Base-by-base conservation (phyloP, 2,329 filamentous ascomycete genomes). In the Fusarium virguliforme region DNA sequence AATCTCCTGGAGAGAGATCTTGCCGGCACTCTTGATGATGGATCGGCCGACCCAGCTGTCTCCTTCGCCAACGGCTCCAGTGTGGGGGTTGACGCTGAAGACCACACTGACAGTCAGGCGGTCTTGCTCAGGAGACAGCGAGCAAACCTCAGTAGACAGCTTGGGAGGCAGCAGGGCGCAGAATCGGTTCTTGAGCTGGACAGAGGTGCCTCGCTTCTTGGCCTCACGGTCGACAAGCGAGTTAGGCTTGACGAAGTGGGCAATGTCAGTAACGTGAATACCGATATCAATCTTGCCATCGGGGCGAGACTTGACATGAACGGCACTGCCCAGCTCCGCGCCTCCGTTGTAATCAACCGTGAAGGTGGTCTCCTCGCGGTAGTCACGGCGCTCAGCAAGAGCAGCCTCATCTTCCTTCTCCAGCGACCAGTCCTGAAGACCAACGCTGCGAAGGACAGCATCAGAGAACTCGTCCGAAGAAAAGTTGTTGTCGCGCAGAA, bases 401-500 rank as follows among this genome's bases (percentile, higher is more conserved):
- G 87, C 86, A 48, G 90, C 86, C 76, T 97, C 94, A 37, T 93
- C 92, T 79, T 99, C 95, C 77, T 92, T 93, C 40, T 89, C 88
- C 58, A 98, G 84, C 13, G 94, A 92, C 95, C 95, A 98, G 75
- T 97, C 93, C 71, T 97, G 94, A 74, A 94, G 92, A 40, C 94
- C 94, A 71, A 98, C 93, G 78, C 94, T 98, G 80, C 95, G 94
- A 71, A 97, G 85, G 54, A 99, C 96, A 62, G 96, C 95, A 77
- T 99, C 96, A 6, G 95, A 97, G 81, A 99, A 99, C 73, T 98
- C 96, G 77, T 99, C 96, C 0, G 95, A 95, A 13, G 93, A 93
- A 79, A 99, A 99, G 85, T 99, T 99, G 88, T 99, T 99, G 85
- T 99, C 96, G 68, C 96, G 92, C 57, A 99, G 89, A 63, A 99